Conservation (phyloP, 1,284 basidiomycete genomes). For the Apiotrichum veenhuisii region DNA sequence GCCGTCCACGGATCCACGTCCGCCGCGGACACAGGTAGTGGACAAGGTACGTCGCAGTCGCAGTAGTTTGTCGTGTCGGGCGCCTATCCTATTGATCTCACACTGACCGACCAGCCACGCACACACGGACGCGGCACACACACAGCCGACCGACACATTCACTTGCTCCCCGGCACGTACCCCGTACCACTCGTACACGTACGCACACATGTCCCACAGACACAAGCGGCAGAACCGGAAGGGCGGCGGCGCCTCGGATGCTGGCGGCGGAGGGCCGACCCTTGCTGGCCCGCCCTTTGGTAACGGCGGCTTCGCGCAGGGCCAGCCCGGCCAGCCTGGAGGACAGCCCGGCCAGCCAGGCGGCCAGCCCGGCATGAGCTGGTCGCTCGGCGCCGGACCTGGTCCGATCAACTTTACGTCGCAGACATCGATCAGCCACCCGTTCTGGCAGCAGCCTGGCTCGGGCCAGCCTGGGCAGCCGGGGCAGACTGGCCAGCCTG, state of each 20-base stretch:
- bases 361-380: not conserved
- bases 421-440: constrained; percentile 1
- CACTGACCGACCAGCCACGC: too few relatives aligned
- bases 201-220: not conserved
- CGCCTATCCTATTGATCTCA: too few relatives aligned
- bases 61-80: too few relatives aligned
- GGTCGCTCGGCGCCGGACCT: not conserved
- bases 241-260: not conserved
- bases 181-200: not conserved
- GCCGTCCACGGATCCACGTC: too few relatives aligned
- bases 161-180: not conserved
- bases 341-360: not conserved
- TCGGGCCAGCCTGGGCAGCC: constrained; percentile 1
- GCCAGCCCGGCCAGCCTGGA: not conserved
- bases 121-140: too few relatives aligned
- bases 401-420: not conserved
- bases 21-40: too few relatives aligned
- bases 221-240: not conserved
- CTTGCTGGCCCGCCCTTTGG: not conserved
- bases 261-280: not conserved
- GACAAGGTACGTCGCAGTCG: too few relatives aligned
- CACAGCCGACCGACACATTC: not conserved
- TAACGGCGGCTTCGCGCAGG: not conserved
- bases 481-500: constrained; percentile 1
- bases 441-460: constrained; percentile 8